These are phyloP conservation scores for Isatis lusitanica DNA, from an alignment of 441 rosid genomes.

Conservation along the genomic window DNA sequence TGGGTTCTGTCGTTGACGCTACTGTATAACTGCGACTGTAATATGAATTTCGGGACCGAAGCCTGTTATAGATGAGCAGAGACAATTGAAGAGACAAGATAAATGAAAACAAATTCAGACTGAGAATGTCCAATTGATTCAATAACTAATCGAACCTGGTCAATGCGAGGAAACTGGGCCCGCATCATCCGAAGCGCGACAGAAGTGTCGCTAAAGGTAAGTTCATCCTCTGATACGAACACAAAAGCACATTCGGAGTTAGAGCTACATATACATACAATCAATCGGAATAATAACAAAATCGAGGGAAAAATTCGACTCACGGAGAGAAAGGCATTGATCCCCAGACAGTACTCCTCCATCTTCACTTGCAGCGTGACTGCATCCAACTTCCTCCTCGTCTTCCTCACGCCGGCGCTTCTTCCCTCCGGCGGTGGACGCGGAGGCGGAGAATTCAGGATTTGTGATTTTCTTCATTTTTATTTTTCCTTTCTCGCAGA, in stretches of 20 bases:
- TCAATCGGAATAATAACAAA: background rate
- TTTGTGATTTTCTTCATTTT: slow-evolving; percentile 8
- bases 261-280: background rate
- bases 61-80: slow-evolving; percentile 43
- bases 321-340: slow-evolving; percentile 50
- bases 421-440: slow-evolving; percentile 1
- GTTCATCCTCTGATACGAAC: slow-evolving; percentile 56
- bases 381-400: slow-evolving; percentile 8
- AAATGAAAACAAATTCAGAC: background rate
- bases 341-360: slow-evolving; percentile 28
- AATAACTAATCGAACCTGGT: slow-evolving; percentile 52
- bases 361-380: slow-evolving; percentile 1
- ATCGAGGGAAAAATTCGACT: background rate
- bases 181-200: slow-evolving; percentile 88
- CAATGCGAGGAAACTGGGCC: slow-evolving; percentile 78
- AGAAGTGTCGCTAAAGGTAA: slow-evolving; percentile 71
- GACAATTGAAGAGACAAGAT: background rate
- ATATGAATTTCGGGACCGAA: slow-evolving; percentile 71
- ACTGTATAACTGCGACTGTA: slow-evolving; percentile 88
- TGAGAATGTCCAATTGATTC: background rate
- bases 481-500: no score
- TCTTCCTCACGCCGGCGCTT: slow-evolving; percentile 34
- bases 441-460: slow-evolving; percentile 20
- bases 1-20: slow-evolving; percentile 84
- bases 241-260: background rate